Evolutionary conservation across 2,329 filamentous ascomycete genomes (phyloP).

Genomic region (Aspergillus carbonarius): DNA sequence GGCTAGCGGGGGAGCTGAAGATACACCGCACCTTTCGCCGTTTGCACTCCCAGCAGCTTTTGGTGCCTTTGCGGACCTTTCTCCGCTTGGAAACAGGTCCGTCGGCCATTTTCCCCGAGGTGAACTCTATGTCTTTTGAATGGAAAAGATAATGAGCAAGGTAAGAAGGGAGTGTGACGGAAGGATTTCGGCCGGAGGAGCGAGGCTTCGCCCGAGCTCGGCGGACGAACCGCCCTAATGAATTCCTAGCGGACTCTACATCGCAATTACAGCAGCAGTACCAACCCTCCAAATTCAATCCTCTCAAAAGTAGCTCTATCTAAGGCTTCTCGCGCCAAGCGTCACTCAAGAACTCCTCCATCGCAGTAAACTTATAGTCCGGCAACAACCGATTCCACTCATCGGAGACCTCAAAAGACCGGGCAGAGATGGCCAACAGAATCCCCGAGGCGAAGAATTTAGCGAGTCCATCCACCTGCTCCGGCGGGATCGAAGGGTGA

Average conservation of each 20-base stretch:
- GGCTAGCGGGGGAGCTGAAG: constrained; percentile 19
- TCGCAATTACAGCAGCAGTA: too few relatives aligned
- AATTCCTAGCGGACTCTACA: background rate
- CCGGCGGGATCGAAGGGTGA: constrained; percentile 1
- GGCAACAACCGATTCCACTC: constrained; percentile 9
- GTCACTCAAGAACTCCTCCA: background rate
- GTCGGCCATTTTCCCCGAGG: background rate
- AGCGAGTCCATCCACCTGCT: background rate
- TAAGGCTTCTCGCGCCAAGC: constrained; percentile 5
- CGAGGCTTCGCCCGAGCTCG: background rate
- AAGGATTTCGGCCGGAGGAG: background rate
- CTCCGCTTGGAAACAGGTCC: constrained; percentile 9
- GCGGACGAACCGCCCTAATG: background rate
- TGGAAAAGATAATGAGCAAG: background rate
- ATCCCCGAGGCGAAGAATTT: background rate
- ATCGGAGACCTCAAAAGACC: background rate
- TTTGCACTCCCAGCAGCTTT: constrained; percentile 31
- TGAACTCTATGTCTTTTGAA: background rate
- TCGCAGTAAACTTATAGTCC: constrained; percentile 2
- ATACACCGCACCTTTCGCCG: constrained; percentile 35
- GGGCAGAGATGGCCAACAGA: background rate
- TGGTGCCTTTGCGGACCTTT: constrained; percentile 38
- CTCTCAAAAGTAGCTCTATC: background rate
- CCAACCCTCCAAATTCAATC: too few relatives aligned
- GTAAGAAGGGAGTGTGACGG: background rate